These are phyloP conservation scores for Pholiota conissans DNA, from an alignment of 768 basidiomycete species.

Conservation along the genomic window DNA sequence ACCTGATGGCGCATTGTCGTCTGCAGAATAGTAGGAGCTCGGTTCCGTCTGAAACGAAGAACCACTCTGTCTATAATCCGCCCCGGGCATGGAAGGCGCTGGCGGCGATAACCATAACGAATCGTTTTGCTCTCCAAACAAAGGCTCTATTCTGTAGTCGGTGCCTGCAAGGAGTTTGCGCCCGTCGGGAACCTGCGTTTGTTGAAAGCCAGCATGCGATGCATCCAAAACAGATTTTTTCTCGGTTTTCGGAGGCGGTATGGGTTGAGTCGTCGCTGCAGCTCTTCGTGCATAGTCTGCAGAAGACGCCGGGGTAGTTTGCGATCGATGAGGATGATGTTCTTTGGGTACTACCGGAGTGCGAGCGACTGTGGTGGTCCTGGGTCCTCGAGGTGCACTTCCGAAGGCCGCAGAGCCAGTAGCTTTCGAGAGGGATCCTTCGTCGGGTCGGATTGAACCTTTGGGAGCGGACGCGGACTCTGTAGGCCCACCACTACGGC, in stretches of 20 bases:
- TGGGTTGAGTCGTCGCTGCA: background rate
- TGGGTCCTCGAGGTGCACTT: conserved; percentile 7
- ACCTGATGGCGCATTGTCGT: conserved; percentile 12
- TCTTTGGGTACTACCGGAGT: conserved; percentile 13
- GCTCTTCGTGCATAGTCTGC: background rate
- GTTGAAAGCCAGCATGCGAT: background rate
- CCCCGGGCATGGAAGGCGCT: conserved; percentile 3
- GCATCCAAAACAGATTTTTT: background rate
- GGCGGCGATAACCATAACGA: conserved; percentile 8
- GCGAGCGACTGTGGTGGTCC: conserved; percentile 8
- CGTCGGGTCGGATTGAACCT: too few relatives aligned
- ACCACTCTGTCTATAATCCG: conserved; percentile 17
- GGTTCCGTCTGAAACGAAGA: conserved; percentile 20
- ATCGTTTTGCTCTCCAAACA: conserved; percentile 3
- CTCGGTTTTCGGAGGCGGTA: background rate
- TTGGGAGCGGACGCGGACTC: background rate
- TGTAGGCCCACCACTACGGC: background rate
- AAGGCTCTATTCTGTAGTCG: conserved; percentile 13
- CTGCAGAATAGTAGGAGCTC: conserved; percentile 20
- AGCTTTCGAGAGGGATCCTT: background rate
- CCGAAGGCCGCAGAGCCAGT: background rate
- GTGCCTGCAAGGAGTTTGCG: conserved; percentile 12
- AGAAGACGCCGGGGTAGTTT: conserved; percentile 11
- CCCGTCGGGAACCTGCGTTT: conserved; percentile 2
- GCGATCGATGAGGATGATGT: conserved; percentile 12